Base-by-base conservation (phyloP, 441 rosid species). In the Manihot esculenta region DNA sequence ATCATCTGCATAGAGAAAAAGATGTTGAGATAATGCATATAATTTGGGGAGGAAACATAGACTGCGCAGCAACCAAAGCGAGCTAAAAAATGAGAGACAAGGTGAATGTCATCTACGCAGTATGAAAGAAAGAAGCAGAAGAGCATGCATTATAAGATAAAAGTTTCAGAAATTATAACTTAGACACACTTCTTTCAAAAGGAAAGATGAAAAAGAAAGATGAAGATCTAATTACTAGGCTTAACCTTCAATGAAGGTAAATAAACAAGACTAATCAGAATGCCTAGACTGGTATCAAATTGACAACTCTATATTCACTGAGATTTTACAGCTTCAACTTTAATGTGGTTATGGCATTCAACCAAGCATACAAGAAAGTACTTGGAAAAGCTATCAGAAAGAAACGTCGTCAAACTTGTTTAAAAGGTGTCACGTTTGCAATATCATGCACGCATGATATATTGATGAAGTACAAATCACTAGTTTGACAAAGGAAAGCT, bases 1-100 rank as follows among this genome's bases (percentile, higher is more conserved):
- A 84, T 66, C 11, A 65, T 72, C 87, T 94, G 85, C 79, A 50
- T 66, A 62, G 20, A 21, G 7, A 10, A 45, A 62, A 49, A 17
- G 1, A 38, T 10, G 14, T 50, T 12, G 14, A 41, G n/a, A 56
- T 7, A 56, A 33, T 51, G 27, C 5, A 14, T 15, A 18, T 64
- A 47, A 45, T 45, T 23, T 62, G 56, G 0, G 3, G 15, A 13
- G 15, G n/a, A 51, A 68, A 1, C 1, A 3, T n/a, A n/a, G n/a
- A n/a, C n/a, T n/a, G n/a, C n/a, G n/a, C n/a, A n/a, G n/a, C n/a
- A n/a, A n/a, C n/a, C n/a, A n/a, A n/a, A 67, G 15, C 67, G 50
- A 59, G 62, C 38, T 9, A 64, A 64, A 9, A 24, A 24, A 64
- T 24, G 23, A 45, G 41, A 15, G 20, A 1, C 13, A 15, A 35